A percentile compares a stretch with the other conserved stretches of the same genome.
phyloP scores from a whole-genome alignment of 2,329 filamentous ascomycete genomes.

The Diaporthe helianthi region DNA sequence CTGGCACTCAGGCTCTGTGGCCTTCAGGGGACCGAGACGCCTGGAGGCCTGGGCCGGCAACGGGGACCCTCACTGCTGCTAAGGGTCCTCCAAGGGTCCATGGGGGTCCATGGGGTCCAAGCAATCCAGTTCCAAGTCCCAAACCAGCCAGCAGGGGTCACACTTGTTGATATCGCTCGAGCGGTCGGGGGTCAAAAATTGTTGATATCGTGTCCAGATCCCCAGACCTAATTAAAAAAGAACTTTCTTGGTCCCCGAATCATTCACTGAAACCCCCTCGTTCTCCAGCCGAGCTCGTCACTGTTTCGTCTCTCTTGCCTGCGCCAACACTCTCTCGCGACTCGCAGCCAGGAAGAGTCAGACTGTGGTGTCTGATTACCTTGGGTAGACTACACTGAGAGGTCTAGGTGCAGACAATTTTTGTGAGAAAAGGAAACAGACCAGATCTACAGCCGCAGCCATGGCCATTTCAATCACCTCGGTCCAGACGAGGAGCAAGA shows the following conservation, averaged over 20 bases:
- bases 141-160: conserved; percentile 30
- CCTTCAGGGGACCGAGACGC: not conserved
- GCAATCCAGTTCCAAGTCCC: conserved; percentile 21
- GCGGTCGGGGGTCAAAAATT: conserved; percentile 30
- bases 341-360: conserved; percentile 15
- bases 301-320: conserved; percentile 1
- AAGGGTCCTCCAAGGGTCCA: conserved; percentile 18
- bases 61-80: not conserved
- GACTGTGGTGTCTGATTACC: not conserved
- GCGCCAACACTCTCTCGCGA: not conserved
- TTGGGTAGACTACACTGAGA: not conserved
- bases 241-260: not conserved
- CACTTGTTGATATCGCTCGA: conserved; percentile 35
- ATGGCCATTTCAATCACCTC: conserved; percentile 31
- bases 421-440: not conserved
- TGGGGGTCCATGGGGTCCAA: conserved; percentile 13
- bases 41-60: conserved; percentile 10
- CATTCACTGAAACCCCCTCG: not conserved
- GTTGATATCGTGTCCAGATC: conserved; percentile 34
- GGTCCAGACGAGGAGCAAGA: conserved; percentile 34
- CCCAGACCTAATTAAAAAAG: conserved; percentile 10
- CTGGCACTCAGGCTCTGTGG: too few species aligned
- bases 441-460: not conserved
- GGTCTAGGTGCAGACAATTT: not conserved
- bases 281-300: not conserved